A percentile compares a stretch with the other conserved stretches of the same genome.
Evolutionary conservation across 352 stramenopile species (phyloP).

Genomic region (Globisporangium splendens): DNA sequence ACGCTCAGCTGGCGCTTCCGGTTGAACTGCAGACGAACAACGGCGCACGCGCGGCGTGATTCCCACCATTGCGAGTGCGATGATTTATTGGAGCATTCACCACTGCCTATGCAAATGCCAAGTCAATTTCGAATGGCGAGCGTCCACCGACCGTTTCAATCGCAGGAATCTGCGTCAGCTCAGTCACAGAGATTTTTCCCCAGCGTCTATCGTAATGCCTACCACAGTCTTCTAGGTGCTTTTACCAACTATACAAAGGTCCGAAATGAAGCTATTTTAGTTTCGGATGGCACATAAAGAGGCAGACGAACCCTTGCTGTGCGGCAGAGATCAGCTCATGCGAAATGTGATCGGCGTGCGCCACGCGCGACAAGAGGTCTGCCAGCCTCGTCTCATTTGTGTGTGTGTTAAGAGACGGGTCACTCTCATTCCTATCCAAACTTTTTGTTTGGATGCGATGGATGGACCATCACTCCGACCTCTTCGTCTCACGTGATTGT

Average conservation of each 20-base stretch:
- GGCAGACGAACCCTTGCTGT: too few relatives aligned
- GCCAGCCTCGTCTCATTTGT: slow-evolving; percentile 2
- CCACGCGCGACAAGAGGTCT: background rate
- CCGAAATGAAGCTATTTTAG: background rate
- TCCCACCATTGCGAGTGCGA: background rate
- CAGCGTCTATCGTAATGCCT: background rate
- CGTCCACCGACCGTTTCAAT: background rate
- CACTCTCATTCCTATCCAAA: background rate
- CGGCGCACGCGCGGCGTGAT: background rate
- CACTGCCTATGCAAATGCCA: too few relatives aligned
- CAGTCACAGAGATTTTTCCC: background rate
- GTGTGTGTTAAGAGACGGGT: background rate
- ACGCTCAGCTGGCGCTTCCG: too few relatives aligned
- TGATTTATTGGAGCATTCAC: too few relatives aligned
- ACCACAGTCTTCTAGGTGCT: too few relatives aligned
- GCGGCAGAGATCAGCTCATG: background rate
- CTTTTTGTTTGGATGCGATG: slow-evolving; percentile 4
- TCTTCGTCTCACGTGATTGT: slow-evolving; percentile 3
- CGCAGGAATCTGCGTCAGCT: background rate
- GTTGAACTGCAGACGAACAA: background rate
- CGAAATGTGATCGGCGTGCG: slow-evolving; percentile 5
- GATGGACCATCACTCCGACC: background rate
- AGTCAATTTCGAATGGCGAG: too few relatives aligned
- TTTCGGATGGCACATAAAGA: background rate
- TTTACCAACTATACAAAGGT: background rate